Percentiles rank a stretch among this genome's conserved stretches.
Evolutionary conservation across 192 early-diverging fungal genomes (phyloP).

Genomic region (Pilaira anomala): DNA sequence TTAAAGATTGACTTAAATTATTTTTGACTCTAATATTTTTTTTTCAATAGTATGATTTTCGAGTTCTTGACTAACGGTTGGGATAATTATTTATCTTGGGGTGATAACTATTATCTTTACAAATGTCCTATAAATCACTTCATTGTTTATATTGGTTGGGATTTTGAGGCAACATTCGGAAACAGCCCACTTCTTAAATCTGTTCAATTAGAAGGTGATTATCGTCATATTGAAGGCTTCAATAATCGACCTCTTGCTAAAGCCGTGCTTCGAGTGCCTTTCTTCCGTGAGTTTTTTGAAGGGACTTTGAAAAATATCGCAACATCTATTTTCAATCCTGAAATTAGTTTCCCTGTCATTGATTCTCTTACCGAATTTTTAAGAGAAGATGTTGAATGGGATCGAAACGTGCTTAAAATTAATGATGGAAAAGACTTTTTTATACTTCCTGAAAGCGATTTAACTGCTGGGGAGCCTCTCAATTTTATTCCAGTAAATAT

Average conservation of each 20-base stretch:
- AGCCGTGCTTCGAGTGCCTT: conserved; percentile 17
- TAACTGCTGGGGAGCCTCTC: background rate
- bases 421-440: conserved; percentile 3
- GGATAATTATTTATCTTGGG: conserved; percentile 26
- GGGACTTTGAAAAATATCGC: background rate
- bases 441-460: background rate
- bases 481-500: background rate
- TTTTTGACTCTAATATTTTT: no score
- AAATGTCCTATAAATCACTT: conserved; percentile 2
- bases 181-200: conserved; percentile 16
- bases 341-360: conserved; percentile 6
- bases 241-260: conserved; percentile 17
- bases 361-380: conserved; percentile 18
- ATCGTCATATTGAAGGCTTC: conserved; percentile 13
- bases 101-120: conserved; percentile 32
- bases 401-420: conserved; percentile 10
- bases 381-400: conserved; percentile 29
- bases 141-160: conserved; percentile 23
- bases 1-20: no score
- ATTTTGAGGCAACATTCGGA: conserved; percentile 27
- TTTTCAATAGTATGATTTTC: conserved; percentile 29
- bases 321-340: conserved; percentile 12
- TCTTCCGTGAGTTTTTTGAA: conserved; percentile 13
- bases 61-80: conserved; percentile 23
- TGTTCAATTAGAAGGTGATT: conserved; percentile 14